Conservation (phyloP, 495 filamentous ascomycete genomes). For the Hypoxylon subgilvum region DNA sequence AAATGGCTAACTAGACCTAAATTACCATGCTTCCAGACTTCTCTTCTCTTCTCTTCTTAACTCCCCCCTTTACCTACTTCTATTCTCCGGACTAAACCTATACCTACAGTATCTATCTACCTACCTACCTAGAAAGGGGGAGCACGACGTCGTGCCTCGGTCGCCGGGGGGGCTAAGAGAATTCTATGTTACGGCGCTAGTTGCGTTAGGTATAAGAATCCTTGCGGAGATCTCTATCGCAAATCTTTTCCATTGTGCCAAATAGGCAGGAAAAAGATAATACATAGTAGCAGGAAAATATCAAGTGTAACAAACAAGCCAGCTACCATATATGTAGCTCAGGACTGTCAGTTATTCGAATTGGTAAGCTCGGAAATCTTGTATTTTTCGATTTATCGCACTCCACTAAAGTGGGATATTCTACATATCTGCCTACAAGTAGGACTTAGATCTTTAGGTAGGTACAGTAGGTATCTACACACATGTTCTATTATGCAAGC, state of each 20-base stretch:
- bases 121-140: neutral
- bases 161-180: slow-evolving; percentile 3
- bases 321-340: slow-evolving; percentile 10
- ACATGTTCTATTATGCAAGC: slow-evolving; percentile 15
- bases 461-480: slow-evolving; percentile 1
- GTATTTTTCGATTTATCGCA: slow-evolving; percentile 13
- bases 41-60: neutral
- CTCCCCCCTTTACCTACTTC: neutral
- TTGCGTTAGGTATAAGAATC: slow-evolving; percentile 1
- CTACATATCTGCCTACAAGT: slow-evolving; percentile 2
- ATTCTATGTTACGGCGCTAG: slow-evolving; percentile 13
- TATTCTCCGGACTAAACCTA: neutral
- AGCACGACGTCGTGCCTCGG: neutral
- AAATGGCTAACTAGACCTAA: neutral
- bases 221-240: slow-evolving; percentile 9
- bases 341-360: slow-evolving; percentile 6
- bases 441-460: too few relatives aligned
- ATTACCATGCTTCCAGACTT: too few relatives aligned
- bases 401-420: slow-evolving; percentile 13
- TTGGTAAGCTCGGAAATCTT: slow-evolving; percentile 16
- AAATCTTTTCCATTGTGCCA: slow-evolving; percentile 5
- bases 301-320: slow-evolving; percentile 24
- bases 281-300: slow-evolving; percentile 1
- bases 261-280: slow-evolving; percentile 8
- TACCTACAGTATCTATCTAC: neutral